These are phyloP conservation scores for Prunus mongolica DNA, from an alignment of 306 rosid genomes.

Conservation along the genomic window DNA sequence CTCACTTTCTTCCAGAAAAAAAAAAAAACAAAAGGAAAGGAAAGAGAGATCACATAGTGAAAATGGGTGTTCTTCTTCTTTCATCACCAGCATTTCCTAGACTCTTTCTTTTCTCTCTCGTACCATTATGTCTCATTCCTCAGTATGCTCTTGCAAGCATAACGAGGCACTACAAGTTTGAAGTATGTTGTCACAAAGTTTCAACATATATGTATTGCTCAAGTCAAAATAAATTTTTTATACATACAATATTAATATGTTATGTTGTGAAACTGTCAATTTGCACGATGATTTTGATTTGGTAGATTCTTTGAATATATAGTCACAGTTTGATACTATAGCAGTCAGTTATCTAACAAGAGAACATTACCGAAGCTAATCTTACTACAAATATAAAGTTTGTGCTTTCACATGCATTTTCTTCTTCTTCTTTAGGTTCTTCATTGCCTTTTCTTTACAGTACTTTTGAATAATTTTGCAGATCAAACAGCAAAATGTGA, in stretches of 20 bases:
- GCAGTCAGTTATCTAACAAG: neutral
- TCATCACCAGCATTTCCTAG: constrained; percentile 14
- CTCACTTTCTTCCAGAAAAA: neutral
- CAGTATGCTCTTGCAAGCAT: constrained; percentile 38
- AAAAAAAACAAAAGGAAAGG: neutral
- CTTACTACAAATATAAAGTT: neutral
- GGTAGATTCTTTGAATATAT: too few species aligned
- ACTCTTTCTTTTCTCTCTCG: constrained; percentile 25
- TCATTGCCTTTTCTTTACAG: neutral
- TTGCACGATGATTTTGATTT: too few species aligned
- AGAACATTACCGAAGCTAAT: neutral
- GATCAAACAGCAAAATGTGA: constrained; percentile 51
- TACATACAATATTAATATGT: neutral
- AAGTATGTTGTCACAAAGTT: constrained; percentile 27
- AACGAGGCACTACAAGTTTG: constrained; percentile 60
- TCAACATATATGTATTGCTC: neutral
- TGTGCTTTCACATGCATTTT: neutral
- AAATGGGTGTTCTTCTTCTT: constrained; percentile 32
- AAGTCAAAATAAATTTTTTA: too few species aligned
- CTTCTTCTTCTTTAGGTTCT: too few species aligned
- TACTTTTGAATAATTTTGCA: constrained; percentile 9
- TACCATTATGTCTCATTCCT: constrained; percentile 21
- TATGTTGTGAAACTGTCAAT: neutral
- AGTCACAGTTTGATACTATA: too few species aligned
- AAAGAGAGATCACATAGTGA: neutral